phyloP scores from a whole-genome alignment of 768 basidiomycete genomes.

The Tulasnella sp. region DNA sequence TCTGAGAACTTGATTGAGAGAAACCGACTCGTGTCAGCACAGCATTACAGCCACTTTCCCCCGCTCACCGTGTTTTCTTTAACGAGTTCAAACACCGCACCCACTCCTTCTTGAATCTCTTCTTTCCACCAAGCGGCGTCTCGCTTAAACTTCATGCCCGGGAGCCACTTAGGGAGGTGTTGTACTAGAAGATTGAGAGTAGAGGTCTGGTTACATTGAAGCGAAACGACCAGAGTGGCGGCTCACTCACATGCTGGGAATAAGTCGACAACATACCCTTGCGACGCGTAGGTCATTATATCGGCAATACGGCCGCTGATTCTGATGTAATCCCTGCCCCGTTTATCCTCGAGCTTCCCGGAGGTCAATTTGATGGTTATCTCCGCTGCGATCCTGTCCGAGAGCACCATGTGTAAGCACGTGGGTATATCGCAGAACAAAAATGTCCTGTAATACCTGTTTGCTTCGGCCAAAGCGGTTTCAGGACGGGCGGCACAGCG shows the following conservation, averaged over 20 bases:
- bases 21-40: too few species aligned
- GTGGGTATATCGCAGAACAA: too few species aligned
- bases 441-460: background rate
- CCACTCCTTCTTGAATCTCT: background rate
- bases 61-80: background rate
- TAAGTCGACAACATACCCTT: conserved; percentile 16
- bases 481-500: background rate
- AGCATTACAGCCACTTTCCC: background rate
- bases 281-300: background rate
- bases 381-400: background rate
- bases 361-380: background rate
- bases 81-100: background rate
- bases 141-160: conserved; percentile 11
- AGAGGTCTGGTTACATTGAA: background rate
- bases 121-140: background rate
- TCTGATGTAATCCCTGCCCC: background rate
- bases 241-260: conserved; percentile 4
- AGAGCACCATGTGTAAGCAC: background rate
- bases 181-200: background rate
- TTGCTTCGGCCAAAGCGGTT: background rate
- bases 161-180: conserved; percentile 19
- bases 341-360: background rate
- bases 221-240: background rate
- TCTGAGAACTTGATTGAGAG: too few species aligned
- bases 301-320: background rate